phyloP scores from a whole-genome alignment of 345 rosid genomes.

The Carallia pectinifolia region DNA sequence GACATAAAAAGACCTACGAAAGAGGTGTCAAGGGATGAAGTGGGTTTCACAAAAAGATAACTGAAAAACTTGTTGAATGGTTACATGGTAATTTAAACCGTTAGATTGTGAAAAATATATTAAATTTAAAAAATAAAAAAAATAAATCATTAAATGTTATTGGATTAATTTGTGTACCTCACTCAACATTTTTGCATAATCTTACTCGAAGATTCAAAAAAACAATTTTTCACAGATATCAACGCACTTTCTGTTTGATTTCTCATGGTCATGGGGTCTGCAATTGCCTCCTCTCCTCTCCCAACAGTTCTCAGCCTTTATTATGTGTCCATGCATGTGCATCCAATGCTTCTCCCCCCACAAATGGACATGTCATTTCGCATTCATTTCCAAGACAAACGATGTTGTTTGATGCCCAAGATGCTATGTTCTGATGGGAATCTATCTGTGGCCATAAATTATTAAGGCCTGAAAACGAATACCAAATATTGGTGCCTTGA shows the following conservation, averaged over 20 bases:
- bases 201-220: background rate
- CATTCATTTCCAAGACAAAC: conserved; percentile 11
- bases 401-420: background rate
- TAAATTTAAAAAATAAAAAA: background rate
- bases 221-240: conserved; percentile 3
- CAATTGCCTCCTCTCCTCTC: background rate
- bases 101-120: no score
- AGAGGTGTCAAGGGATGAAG: conserved; percentile 6
- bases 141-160: no score
- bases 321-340: conserved; percentile 28
- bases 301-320: conserved; percentile 12
- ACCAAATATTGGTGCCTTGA: no score
- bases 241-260: conserved; percentile 1
- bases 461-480: no score
- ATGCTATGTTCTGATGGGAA: conserved; percentile 4
- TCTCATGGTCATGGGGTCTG: background rate
- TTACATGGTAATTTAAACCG: no score
- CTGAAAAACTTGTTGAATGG: no score
- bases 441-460: background rate
- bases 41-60: conserved; percentile 1
- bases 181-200: no score
- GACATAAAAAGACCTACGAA: background rate
- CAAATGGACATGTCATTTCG: conserved; percentile 11
- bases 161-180: no score
- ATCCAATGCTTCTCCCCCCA: conserved; percentile 13